Evolutionary conservation across 352 stramenopile genomes (phyloP).

Genomic region (Phytophthora melonis): DNA sequence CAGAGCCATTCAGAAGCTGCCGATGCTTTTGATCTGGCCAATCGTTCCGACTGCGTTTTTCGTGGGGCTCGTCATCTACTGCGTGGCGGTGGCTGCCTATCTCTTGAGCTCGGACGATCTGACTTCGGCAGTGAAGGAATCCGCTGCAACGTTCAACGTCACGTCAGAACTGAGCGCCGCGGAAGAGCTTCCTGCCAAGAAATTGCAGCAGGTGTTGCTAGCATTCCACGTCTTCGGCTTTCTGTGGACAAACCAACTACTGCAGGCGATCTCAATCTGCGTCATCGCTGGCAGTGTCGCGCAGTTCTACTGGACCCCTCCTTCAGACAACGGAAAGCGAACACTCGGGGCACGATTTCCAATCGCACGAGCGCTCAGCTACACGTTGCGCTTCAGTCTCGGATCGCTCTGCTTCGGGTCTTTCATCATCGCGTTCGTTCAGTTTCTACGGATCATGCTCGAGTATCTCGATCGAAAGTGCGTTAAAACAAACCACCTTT

Average conservation of each 20-base stretch:
- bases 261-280: conserved; percentile 96
- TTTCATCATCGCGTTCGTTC: conserved; percentile 97
- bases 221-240: conserved; percentile 95
- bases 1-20: conserved; percentile 64
- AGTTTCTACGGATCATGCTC: conserved; percentile 94
- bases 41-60: conserved; percentile 64
- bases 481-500: conserved; percentile 16
- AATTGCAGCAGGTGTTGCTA: conserved; percentile 63
- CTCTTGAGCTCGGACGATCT: conserved; percentile 69
- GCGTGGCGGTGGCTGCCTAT: conserved; percentile 61
- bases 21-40: conserved; percentile 71
- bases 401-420: conserved; percentile 97
- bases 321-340: conserved; percentile 38
- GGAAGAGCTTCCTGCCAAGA: conserved; percentile 48
- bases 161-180: conserved; percentile 32
- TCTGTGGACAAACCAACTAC: conserved; percentile 97
- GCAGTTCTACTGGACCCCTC: conserved; percentile 93
- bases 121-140: conserved; percentile 34
- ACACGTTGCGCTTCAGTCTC: conserved; percentile 91
- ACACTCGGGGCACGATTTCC: conserved; percentile 67
- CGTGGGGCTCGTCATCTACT: conserved; percentile 66
- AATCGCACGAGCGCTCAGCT: conserved; percentile 62
- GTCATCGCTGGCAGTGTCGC: conserved; percentile 92
- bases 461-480: conserved; percentile 95
- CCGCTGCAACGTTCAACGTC: conserved; percentile 52